These are phyloP conservation scores for Lanzia echinophila DNA, from an alignment of 2,329 filamentous ascomycete species.

Conservation along the genomic window DNA sequence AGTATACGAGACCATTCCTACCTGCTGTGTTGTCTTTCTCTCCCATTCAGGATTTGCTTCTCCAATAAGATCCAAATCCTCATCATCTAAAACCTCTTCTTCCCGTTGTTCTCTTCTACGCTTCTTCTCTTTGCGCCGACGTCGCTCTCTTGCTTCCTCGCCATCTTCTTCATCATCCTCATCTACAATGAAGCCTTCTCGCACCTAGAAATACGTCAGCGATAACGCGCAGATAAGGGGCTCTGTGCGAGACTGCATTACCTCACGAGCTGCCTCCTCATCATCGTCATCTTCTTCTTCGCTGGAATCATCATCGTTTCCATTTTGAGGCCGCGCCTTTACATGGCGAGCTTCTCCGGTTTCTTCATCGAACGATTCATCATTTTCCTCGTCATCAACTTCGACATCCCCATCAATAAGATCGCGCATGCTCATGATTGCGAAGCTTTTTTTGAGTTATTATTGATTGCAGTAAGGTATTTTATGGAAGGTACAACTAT, in stretches of 20 bases:
- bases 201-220: slow-evolving; percentile 51
- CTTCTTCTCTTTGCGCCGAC: slow-evolving; percentile 68
- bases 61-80: slow-evolving; percentile 92
- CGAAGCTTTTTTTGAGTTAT: slow-evolving; percentile 12
- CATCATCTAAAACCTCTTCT: slow-evolving; percentile 80
- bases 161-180: slow-evolving; percentile 75
- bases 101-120: slow-evolving; percentile 73
- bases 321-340: slow-evolving; percentile 32
- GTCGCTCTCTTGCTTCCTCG: slow-evolving; percentile 45
- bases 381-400: slow-evolving; percentile 77
- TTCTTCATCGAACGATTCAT: slow-evolving; percentile 76
- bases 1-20: slow-evolving; percentile 35
- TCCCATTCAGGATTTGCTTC: slow-evolving; percentile 68
- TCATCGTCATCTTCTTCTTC: slow-evolving; percentile 92
- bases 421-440: slow-evolving; percentile 64
- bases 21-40: slow-evolving; percentile 61
- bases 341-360: slow-evolving; percentile 49
- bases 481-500: neutral
- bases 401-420: slow-evolving; percentile 82
- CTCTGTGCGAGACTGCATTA: slow-evolving; percentile 34
- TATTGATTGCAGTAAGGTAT: neutral
- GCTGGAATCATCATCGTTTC: slow-evolving; percentile 66
- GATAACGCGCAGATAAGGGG: slow-evolving; percentile 1
- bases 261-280: slow-evolving; percentile 72
- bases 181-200: slow-evolving; percentile 93